Evolutionary conservation across 2,329 filamentous ascomycete genomes (phyloP), one percentile per base, ranked within the genome.

Genomic region (Aspergillus ibericus): DNA sequence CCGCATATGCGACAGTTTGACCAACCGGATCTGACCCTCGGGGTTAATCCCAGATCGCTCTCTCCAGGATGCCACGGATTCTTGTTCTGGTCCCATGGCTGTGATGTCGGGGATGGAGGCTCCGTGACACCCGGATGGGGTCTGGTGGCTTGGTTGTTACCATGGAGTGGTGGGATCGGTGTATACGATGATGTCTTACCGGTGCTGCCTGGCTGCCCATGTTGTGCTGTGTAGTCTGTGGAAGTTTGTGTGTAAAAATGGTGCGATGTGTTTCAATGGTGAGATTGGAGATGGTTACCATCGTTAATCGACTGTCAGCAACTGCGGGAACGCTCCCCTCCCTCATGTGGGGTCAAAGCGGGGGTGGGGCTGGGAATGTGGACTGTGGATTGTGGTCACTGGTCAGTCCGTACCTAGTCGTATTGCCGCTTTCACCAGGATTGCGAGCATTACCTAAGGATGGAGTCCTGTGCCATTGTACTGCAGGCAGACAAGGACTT

Each of bases 1-100:
- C 1, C 81, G 77, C 81, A 83, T 83, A 62, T 84, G 82, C 4
- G 75, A 74, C 3, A 84, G 60, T 58, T 80, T 80, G 12, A 77
- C 77, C 18, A 84, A 68, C 55, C 77, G 77, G 63, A 84, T 76
- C 62, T 83, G 81, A 22, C 74, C 70, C 50, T 72, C 60, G n/a
- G 68, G 65, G 55, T 82, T 74, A 66, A 83, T 82, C 7, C 59
- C 59, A 38, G 55, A 61, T 55, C 60, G 53, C 20, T 67, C 25
- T 49, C 60, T 63, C 68, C 69, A 71, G 40, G 52, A 46, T 1
- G 29, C 32, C 2, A 67, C 8, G 27, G 22, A 53, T 53, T 68
- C 66, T 8, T 44, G 57, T 10, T 67, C 63, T 13, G 52, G 36
- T 2, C 64, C 62, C 13, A 65, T 57, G 1, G 66, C 64, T 9